A percentile compares a stretch with the other conserved stretches of the same genome.
Conservation (phyloP, 257 asterid genomes). For the Buddleja alternifolia region DNA sequence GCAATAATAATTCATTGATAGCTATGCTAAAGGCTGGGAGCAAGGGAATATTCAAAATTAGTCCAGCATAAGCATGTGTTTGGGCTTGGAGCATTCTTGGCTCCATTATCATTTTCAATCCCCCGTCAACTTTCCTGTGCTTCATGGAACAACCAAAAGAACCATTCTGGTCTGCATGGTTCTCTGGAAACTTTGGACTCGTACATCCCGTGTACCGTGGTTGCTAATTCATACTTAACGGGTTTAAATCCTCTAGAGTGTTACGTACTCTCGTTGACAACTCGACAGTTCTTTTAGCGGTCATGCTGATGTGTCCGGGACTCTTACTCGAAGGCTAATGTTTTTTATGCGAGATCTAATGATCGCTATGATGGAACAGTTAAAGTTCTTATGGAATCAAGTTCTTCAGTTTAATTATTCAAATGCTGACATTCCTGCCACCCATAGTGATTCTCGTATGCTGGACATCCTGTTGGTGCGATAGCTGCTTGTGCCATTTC, state of each 20-base stretch:
- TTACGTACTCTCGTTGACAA: constrained; percentile 76
- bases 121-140: constrained; percentile 75
- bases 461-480: constrained; percentile 92
- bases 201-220: constrained; percentile 69
- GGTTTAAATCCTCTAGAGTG: constrained; percentile 88
- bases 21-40: constrained; percentile 96
- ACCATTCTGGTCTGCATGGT: constrained; percentile 25
- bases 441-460: constrained; percentile 33
- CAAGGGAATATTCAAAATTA: constrained; percentile 84
- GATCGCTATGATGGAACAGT: constrained; percentile 86
- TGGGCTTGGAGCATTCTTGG: constrained; percentile 88
- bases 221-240: constrained; percentile 61
- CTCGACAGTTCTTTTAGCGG: constrained; percentile 94
- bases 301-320: constrained; percentile 92
- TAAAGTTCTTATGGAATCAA: constrained; percentile 74
- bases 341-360: constrained; percentile 86
- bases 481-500: constrained; percentile 94
- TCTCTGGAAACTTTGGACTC: constrained; percentile 35
- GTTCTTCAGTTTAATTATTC: constrained; percentile 71
- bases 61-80: constrained; percentile 93
- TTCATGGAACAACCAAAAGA: constrained; percentile 76
- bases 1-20: constrained; percentile 58
- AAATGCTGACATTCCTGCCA: constrained; percentile 23
- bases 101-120: constrained; percentile 69
- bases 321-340: constrained; percentile 68